Conservation (phyloP, 257 asterid genomes). For the Paraleonurus japonicus region DNA sequence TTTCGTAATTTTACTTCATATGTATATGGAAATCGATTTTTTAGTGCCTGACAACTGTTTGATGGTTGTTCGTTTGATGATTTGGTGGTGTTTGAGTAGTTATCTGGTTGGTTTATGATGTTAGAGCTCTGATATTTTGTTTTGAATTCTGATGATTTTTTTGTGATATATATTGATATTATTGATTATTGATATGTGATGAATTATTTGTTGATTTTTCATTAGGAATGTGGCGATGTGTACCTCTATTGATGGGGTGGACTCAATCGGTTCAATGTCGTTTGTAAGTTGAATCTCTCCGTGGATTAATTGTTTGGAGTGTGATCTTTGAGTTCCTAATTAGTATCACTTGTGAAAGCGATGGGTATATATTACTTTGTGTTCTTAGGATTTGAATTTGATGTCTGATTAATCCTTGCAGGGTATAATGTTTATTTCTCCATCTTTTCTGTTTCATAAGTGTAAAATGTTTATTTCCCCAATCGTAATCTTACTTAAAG, state of each 20-base stretch:
- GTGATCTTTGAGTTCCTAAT: neutral
- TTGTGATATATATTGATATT: slow-evolving; percentile 8
- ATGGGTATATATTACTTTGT: neutral
- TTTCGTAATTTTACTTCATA: slow-evolving; percentile 4
- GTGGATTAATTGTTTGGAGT: neutral
- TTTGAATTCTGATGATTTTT: slow-evolving; percentile 14
- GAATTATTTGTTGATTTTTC: slow-evolving; percentile 21
- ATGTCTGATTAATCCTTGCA: neutral
- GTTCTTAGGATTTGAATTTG: neutral
- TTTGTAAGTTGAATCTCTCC: slow-evolving; percentile 43
- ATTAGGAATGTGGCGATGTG: slow-evolving; percentile 48
- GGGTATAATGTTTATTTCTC: neutral
- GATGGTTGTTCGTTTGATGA: slow-evolving; percentile 4
- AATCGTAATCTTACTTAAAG: neutral
- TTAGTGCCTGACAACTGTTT: neutral
- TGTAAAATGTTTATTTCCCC: neutral
- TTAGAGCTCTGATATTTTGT: neutral
- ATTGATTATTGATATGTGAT: slow-evolving; percentile 16
- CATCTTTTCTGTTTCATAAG: neutral
- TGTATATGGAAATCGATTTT: neutral
- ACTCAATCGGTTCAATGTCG: slow-evolving; percentile 45
- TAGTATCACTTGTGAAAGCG: slow-evolving; percentile 5
- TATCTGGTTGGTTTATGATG: neutral
- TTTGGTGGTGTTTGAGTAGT: neutral
- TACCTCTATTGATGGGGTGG: slow-evolving; percentile 66